Conservation (phyloP, 345 rosid genomes). For the Boechera divaricarpa region DNA sequence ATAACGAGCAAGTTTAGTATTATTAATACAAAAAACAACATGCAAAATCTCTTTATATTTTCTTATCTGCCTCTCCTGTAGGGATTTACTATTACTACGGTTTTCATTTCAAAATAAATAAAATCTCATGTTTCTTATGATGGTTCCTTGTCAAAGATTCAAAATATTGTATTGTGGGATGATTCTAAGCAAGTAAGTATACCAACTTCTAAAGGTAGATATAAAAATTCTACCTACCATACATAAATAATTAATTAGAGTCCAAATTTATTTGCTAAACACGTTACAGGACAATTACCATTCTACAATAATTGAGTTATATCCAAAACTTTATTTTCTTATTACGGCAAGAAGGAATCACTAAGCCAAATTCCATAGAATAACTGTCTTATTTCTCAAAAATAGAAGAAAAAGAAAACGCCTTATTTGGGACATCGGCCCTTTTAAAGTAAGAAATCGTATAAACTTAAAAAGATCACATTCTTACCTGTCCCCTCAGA, state of each 20-base stretch:
- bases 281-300: not conserved
- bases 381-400: constrained; percentile 19
- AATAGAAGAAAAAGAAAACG: constrained; percentile 2
- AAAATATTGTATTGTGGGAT: constrained; percentile 33
- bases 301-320: constrained; percentile 18
- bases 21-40: not conserved
- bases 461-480: constrained; percentile 19
- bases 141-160: constrained; percentile 26
- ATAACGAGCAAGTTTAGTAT: not conserved
- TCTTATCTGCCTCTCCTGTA: constrained; percentile 14
- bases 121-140: constrained; percentile 23
- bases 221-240: constrained; percentile 29
- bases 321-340: constrained; percentile 23
- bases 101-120: not conserved
- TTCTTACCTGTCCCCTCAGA: constrained; percentile 78
- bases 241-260: not conserved
- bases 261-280: constrained; percentile 16
- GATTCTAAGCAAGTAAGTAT: constrained; percentile 30
- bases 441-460: constrained; percentile 28
- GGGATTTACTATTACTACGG: not conserved
- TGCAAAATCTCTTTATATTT: not conserved
- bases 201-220: constrained; percentile 25
- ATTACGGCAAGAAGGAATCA: constrained; percentile 8
- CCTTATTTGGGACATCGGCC: not conserved
- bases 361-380: constrained; percentile 28